Conservation (phyloP, 257 asterid species). For the Solanum raphanifolium region DNA sequence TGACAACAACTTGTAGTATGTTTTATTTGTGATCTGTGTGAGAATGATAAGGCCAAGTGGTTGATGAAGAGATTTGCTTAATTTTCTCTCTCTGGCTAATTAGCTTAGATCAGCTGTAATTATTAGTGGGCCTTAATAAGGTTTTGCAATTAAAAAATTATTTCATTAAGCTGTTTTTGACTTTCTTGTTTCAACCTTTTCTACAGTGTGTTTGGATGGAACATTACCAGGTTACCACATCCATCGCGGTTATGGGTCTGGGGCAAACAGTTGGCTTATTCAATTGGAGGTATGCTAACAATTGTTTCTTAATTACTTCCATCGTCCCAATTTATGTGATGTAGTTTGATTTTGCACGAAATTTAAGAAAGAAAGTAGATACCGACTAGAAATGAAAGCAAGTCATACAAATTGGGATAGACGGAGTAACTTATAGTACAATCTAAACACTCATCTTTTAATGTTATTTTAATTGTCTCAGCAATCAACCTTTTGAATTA, state of each 20-base stretch:
- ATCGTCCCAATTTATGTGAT: no score
- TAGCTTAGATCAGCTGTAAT: background rate
- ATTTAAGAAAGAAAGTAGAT: no score
- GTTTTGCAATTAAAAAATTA: background rate
- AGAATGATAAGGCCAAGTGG: background rate
- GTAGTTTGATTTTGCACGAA: no score
- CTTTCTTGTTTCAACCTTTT: background rate
- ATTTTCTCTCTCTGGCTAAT: background rate
- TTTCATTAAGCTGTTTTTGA: background rate
- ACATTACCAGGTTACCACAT: conserved; percentile 86
- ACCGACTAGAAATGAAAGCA: no score
- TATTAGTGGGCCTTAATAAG: background rate
- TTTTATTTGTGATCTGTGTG: background rate
- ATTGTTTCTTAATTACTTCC: background rate
- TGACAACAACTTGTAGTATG: background rate
- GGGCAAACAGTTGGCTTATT: conserved; percentile 89
- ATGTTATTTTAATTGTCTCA: background rate
- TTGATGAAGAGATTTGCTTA: background rate
- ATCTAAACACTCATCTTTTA: background rate
- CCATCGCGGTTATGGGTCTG: conserved; percentile 70
- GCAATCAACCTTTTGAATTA: background rate
- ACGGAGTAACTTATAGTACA: no score
- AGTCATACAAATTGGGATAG: no score
- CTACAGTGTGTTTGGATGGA: conserved; percentile 92
- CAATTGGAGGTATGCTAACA: conserved; percentile 62